Conservation (phyloP, 2,329 filamentous ascomycete species). For the Botrytis deweyae region DNA sequence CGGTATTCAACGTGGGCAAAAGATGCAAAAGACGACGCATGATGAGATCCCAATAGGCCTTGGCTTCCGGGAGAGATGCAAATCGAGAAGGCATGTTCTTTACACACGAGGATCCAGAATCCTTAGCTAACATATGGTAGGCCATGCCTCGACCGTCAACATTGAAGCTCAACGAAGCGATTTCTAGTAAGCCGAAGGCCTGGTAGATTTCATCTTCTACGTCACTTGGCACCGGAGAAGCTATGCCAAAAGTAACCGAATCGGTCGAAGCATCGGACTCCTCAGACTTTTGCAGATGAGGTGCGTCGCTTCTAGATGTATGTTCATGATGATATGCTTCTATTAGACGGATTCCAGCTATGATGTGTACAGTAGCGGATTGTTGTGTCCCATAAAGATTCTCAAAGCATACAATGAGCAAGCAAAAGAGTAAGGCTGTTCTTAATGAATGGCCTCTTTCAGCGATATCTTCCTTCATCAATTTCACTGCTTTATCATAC, state of each 20-base stretch:
- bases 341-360: not conserved
- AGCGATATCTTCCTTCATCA: not conserved
- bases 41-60: slow-evolving; percentile 8
- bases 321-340: not conserved
- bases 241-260: slow-evolving; percentile 5
- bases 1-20: not conserved
- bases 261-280: not conserved
- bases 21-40: slow-evolving; percentile 16
- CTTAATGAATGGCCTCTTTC: not conserved
- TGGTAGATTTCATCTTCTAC: slow-evolving; percentile 15
- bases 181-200: not conserved
- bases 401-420: slow-evolving; percentile 8
- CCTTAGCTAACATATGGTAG: slow-evolving; percentile 12
- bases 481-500: not conserved
- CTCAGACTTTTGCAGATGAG: not conserved
- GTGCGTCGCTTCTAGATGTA: not conserved
- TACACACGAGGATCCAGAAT: not conserved
- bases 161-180: not conserved
- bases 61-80: not conserved
- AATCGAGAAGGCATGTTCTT: slow-evolving; percentile 3
- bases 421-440: slow-evolving; percentile 4
- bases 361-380: not conserved
- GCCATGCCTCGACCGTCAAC: not conserved
- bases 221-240: slow-evolving; percentile 6
- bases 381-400: not conserved